phyloP scores from a whole-genome alignment of 139 green algal species.

The Pseudopediastrum boryanum region DNA sequence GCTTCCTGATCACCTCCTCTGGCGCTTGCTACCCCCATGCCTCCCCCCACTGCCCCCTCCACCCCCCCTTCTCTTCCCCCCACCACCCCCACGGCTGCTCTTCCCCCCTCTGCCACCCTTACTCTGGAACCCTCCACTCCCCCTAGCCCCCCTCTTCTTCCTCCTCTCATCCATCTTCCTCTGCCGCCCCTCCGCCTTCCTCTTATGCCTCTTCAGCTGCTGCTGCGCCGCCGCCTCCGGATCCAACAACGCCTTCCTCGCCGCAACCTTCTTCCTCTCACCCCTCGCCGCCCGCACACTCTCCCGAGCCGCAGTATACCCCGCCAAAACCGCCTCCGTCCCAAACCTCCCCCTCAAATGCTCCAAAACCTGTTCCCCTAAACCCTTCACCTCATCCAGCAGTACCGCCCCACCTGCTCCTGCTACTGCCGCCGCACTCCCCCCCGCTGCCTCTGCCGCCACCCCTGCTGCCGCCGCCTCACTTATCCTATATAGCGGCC shows the following conservation, averaged over 20 bases:
- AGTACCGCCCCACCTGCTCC: background rate
- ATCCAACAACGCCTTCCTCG: constrained; percentile 73
- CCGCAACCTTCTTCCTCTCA: constrained; percentile 53
- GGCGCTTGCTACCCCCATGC: background rate
- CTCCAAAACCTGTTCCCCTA: constrained; percentile 76
- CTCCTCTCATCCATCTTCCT: constrained; percentile 76
- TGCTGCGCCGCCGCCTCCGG: constrained; percentile 71
- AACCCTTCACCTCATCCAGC: constrained; percentile 40
- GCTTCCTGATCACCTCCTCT: too few species aligned
- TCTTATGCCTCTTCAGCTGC: constrained; percentile 57
- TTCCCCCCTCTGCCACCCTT: background rate
- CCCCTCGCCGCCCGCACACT: constrained; percentile 46
- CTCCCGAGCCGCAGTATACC: constrained; percentile 68
- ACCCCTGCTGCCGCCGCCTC: constrained; percentile 49
- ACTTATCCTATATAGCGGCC: constrained; percentile 81
- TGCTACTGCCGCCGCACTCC: background rate
- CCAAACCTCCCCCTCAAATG: constrained; percentile 74
- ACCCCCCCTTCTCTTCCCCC: background rate
- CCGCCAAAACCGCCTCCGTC: constrained; percentile 67
- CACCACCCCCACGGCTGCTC: background rate
- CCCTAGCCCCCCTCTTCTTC: constrained; percentile 46
- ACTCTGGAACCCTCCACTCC: constrained; percentile 21
- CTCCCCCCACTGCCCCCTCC: background rate
- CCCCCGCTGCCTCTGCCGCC: background rate
- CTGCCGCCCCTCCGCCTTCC: constrained; percentile 67